Base-by-base conservation (phyloP, 108 stramenopile species). In the Fragilariopsis cylindrus region DNA sequence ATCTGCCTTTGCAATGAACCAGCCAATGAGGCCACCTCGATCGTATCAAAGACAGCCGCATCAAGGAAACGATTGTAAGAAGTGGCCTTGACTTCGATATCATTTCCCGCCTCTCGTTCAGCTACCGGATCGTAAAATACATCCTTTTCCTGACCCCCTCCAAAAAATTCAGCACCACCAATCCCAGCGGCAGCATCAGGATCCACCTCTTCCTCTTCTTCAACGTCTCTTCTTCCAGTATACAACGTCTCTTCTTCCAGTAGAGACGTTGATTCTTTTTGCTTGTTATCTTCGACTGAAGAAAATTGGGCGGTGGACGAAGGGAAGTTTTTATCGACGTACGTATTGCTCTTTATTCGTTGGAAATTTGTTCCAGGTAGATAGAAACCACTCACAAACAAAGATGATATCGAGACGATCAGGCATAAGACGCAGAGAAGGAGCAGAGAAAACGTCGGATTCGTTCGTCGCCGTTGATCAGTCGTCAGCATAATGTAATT, bases 81-180 rank as follows among this genome's bases (percentile, higher is more conserved):
- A 50, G 47, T 57, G 48, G 56, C 57, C 12, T 60, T 18, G 9
- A 30, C 7, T 62, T 30, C 45, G 13, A 71, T 41, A 40, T 52
- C 57, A 44, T 48, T n/a, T 52, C 58, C 76, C 5, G 82, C 85
- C n/a, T 77, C 9, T 19, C 53, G 69, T 76, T 93, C 92, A 16
- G 80, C 89, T 16, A 81, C 79, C 50, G 86, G 80, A 69, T 88
- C 87, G 65, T 75, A 91, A 12, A 93, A 71, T 79, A 91, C 92
- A 46, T 91, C 90, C 66, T 93, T 93, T 64, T 87, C 55, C 57
- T 84, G 82, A 57, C 77, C 90, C 7, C 92, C 92, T 48, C 92
- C 92, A 75, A 87, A 87, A 56, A 87, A 87, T 64, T 83, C 69
- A 19, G 86, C 77, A 16, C 86, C 86, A 45, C 5, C 77, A 66